These are phyloP conservation scores for Alternaria sp. DNA, from an alignment of 2,329 filamentous ascomycete species.

Conservation along the genomic window DNA sequence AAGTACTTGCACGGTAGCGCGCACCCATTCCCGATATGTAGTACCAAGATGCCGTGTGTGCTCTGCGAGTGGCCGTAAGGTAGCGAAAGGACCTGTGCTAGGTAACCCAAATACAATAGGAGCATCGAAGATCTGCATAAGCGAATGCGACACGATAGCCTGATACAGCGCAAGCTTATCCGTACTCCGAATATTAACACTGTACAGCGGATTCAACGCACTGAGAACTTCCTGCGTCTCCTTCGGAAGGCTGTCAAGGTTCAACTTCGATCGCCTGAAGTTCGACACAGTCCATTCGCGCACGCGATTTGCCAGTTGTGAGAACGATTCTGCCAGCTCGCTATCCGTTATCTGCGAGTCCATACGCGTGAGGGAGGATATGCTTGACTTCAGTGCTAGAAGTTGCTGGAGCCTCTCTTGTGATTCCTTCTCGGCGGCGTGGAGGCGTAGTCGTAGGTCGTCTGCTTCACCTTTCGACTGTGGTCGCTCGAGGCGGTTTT, in stretches of 20 bases:
- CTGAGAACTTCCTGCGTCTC: conserved; percentile 24
- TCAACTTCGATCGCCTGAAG: conserved; percentile 67
- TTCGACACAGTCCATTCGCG: conserved; percentile 78
- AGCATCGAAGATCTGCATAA: conserved; percentile 41
- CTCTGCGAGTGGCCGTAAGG: conserved; percentile 25
- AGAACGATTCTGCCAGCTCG: conserved; percentile 68
- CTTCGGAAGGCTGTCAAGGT: conserved; percentile 21
- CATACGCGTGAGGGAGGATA: conserved; percentile 69
- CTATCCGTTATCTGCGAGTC: conserved; percentile 70
- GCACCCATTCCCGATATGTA: conserved; percentile 39
- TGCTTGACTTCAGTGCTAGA: conserved; percentile 72
- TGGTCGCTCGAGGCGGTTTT: background rate
- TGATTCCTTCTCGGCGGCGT: conserved; percentile 62
- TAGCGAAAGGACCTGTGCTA: conserved; percentile 21
- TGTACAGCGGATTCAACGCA: conserved; percentile 24
- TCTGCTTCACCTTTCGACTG: conserved; percentile 32
- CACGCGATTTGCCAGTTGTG: conserved; percentile 68
- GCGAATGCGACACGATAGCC: conserved; percentile 30
- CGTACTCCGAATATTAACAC: conserved; percentile 8
- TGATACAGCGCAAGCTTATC: conserved; percentile 44
- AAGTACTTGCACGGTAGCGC: conserved; percentile 35
- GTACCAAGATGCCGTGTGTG: conserved; percentile 21
- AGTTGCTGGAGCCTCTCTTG: conserved; percentile 65
- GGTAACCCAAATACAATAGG: conserved; percentile 36
- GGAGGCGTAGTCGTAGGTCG: conserved; percentile 36